Evolutionary conservation across 2,329 filamentous ascomycete genomes (phyloP), one percentile per base, ranked within the genome.

Genomic region (Cladorrhinum sp.): DNA sequence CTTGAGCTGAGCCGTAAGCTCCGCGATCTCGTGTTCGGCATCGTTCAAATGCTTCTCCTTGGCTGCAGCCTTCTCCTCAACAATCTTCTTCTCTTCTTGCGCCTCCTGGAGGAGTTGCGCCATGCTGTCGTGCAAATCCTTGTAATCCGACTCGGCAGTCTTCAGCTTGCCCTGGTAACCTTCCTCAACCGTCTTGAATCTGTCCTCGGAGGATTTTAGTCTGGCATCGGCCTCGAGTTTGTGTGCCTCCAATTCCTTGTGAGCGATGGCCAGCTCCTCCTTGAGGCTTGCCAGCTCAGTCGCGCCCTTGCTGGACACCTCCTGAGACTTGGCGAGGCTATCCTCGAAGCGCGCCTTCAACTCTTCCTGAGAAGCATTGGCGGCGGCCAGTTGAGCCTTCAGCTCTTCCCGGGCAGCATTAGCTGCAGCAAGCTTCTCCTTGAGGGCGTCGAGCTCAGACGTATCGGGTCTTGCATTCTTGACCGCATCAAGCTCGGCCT

Each of bases 91-190:
- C 53, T 55, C 24, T 8, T 23, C 78, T 67, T 82, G 78, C 56
- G 82, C 81, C 68, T 87, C 84, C 70, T 87, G 84, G 1, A 86
- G 78, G 57, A 87, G 74, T 66, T 82, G 74, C 3, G 82, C 86
- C 76, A 88, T 79, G 62, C 81, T 85, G 56, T 88, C 84, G 69
- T 85, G 82, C 75, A 88, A 82, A 64, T 86, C 84, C 69, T 82
- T 80, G 72, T 85, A 86, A 70, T 86, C 83, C n/a, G 80, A 77
- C 71, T 79, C 77, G 52, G 81, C 77, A n/a, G 79, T 83, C 79
- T 85, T 84, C 57, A 76, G 68, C 70, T 79, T 80, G 10, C 79
- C 78, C 10, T 81, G 20, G 21, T 23, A 10, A 18, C 42, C 39
- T 18, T 51, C 49, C 49, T 51, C 49, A 6, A 51, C 21, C 5